Evolutionary conservation across 2,329 filamentous ascomycete genomes (phyloP).

Genomic region (Xylaria polymorpha): DNA sequence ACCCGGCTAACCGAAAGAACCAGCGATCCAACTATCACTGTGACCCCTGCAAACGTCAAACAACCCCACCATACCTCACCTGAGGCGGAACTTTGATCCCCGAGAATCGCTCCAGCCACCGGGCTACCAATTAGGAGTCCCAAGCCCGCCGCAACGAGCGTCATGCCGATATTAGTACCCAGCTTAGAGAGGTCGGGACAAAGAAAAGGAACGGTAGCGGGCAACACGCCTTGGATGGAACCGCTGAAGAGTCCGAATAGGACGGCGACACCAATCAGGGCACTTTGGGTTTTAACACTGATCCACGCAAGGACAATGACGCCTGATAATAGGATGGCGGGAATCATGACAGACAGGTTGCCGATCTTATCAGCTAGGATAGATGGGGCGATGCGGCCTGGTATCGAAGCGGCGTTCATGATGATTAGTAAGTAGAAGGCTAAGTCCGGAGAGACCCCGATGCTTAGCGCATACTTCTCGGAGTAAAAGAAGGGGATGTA

Average conservation of each 20-base stretch:
- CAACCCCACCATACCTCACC: no score
- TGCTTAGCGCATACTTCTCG: not conserved
- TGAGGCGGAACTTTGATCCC: no score
- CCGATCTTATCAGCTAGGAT: not conserved
- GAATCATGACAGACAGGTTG: not conserved
- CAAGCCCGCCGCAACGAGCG: conserved; percentile 54
- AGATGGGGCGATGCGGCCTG: not conserved
- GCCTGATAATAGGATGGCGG: not conserved
- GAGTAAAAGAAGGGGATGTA: not conserved
- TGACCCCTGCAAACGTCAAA: no score
- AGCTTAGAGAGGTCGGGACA: conserved; percentile 44
- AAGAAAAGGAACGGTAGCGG: conserved; percentile 37
- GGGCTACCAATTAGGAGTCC: conserved; percentile 63
- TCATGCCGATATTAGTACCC: conserved; percentile 58
- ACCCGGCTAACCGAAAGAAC: no score
- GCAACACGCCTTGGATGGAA: not conserved
- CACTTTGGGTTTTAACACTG: not conserved
- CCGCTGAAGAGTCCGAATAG: not conserved
- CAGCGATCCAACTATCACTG: no score
- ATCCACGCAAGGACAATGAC: no score
- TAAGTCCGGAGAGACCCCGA: not conserved
- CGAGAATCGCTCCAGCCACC: conserved; percentile 62
- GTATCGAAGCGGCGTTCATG: not conserved
- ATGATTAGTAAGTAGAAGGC: not conserved
- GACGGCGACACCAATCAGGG: not conserved